A percentile compares a stretch with the other conserved stretches of the same genome.
phyloP scores from a whole-genome alignment of 2,329 filamentous ascomycete genomes.

The Neofusicoccum parvum region DNA sequence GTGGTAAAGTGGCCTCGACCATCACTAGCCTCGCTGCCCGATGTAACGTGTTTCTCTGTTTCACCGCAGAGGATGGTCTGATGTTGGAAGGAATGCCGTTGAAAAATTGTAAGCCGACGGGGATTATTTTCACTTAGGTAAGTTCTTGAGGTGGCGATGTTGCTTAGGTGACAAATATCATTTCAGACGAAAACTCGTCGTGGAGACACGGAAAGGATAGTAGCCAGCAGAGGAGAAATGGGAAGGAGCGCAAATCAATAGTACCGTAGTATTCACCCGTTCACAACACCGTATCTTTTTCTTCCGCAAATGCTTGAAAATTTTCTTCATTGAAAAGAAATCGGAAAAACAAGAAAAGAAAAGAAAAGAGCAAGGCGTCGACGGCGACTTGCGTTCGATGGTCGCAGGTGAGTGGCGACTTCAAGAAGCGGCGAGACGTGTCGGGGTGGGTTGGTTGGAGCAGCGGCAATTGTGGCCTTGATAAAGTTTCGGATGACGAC shows the following conservation, averaged over 20 bases:
- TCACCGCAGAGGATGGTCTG: neutral
- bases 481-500: neutral
- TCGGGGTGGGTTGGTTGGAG: neutral
- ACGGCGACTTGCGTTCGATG: neutral
- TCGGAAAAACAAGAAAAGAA: too few species aligned
- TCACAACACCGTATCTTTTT: too few species aligned
- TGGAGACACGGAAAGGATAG: too few species aligned
- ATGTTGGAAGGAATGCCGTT: too few species aligned
- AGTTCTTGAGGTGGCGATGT: neutral
- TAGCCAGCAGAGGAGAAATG: too few species aligned
- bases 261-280: too few species aligned
- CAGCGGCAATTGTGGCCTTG: neutral
- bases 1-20: neutral
- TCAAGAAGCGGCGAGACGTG: neutral
- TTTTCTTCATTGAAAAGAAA: too few species aligned
- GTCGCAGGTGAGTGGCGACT: neutral
- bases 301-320: too few species aligned
- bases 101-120: neutral
- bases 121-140: neutral
- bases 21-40: too few species aligned
- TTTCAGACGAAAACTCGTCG: neutral
- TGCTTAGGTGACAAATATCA: neutral
- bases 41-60: neutral
- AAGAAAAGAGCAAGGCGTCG: neutral
- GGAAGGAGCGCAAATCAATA: too few species aligned